Percentiles rank a stretch among this genome's conserved stretches.
Conservation (phyloP, 2,329 filamentous ascomycete species). For the Xylaria sp. region DNA sequence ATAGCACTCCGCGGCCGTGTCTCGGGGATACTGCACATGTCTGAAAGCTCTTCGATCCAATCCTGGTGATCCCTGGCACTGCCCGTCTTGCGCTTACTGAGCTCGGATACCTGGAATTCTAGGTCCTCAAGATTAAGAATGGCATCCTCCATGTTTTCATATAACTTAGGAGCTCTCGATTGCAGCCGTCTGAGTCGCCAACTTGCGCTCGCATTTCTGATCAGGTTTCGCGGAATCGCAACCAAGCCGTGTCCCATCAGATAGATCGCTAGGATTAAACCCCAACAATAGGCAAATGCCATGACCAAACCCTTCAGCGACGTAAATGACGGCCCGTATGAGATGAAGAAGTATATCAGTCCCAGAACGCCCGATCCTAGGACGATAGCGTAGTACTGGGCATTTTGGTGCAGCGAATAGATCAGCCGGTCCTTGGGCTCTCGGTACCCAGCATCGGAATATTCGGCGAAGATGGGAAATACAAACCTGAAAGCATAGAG, state of each 20-base stretch:
- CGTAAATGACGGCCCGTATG: conserved; percentile 75
- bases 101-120: conserved; percentile 80
- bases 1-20: conserved; percentile 57
- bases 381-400: conserved; percentile 85
- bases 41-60: conserved; percentile 95
- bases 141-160: conserved; percentile 89
- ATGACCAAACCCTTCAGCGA: conserved; percentile 87
- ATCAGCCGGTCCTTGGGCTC: conserved; percentile 82
- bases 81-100: conserved; percentile 83
- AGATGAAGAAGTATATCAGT: conserved; percentile 83
- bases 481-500: conserved; percentile 71
- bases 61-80: conserved; percentile 81
- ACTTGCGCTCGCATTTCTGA: conserved; percentile 81
- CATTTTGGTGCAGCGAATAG: conserved; percentile 88
- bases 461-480: conserved; percentile 91
- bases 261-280: conserved; percentile 90
- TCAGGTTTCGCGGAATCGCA: conserved; percentile 83
- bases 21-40: conserved; percentile 77
- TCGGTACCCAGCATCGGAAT: conserved; percentile 91
- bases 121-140: conserved; percentile 81
- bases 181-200: conserved; percentile 80
- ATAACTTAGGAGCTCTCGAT: conserved; percentile 78
- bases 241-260: conserved; percentile 98
- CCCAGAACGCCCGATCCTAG: conserved; percentile 76
- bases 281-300: conserved; percentile 95